These are phyloP conservation scores for Ophiostoma ulmi DNA, from an alignment of 2,329 filamentous ascomycete species.

Conservation along the genomic window DNA sequence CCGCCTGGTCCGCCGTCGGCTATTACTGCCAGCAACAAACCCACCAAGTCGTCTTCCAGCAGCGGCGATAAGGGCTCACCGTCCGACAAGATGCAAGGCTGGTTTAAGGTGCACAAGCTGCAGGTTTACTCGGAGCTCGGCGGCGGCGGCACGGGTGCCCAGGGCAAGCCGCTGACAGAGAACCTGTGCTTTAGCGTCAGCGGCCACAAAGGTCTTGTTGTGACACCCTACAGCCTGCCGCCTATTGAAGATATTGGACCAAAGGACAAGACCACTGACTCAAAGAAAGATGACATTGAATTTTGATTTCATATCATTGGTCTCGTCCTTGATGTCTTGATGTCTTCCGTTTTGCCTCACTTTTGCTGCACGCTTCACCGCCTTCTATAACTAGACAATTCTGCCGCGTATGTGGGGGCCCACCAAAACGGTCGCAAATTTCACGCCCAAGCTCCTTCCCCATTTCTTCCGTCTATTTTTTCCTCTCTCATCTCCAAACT, in stretches of 20 bases:
- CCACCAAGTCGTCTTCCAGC: conserved; percentile 32
- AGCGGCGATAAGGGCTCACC: conserved; percentile 33
- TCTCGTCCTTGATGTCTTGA: not conserved
- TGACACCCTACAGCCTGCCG: conserved; percentile 84
- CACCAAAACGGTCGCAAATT: conserved; percentile 18
- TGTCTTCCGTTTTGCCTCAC: not conserved
- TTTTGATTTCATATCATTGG: conserved; percentile 48
- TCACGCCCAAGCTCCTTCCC: conserved; percentile 18
- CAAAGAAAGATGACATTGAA: conserved; percentile 65
- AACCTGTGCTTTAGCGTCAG: conserved; percentile 90
- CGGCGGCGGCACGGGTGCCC: conserved; percentile 67
- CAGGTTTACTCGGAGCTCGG: conserved; percentile 86
- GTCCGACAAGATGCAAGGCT: conserved; percentile 77
- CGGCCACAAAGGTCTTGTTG: conserved; percentile 69
- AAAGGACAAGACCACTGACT: conserved; percentile 40
- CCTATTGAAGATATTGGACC: conserved; percentile 69
- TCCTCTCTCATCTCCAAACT: conserved; percentile 12
- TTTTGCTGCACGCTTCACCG: not conserved
- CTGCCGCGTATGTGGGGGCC: not conserved
- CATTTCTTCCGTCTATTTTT: conserved; percentile 20
- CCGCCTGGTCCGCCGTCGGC: conserved; percentile 40
- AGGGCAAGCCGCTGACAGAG: conserved; percentile 64
- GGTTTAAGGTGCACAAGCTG: conserved; percentile 75
- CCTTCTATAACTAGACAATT: not conserved
- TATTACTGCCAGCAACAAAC: not conserved